Evolutionary conservation across 805 yeast genomes (phyloP).

Genomic region (Yarrowia alimentaria): DNA sequence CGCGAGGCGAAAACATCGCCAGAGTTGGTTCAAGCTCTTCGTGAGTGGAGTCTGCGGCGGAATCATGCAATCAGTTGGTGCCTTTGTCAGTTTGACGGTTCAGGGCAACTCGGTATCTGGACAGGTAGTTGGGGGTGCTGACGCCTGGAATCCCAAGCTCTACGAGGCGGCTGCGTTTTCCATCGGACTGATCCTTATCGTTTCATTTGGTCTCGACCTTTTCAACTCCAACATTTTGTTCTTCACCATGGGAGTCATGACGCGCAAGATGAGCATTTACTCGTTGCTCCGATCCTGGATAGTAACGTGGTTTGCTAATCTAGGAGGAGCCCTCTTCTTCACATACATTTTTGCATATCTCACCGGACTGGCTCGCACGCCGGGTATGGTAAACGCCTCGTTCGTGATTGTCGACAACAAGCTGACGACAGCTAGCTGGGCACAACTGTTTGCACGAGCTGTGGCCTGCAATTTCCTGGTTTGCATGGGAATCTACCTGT

Average conservation of each 20-base stretch:
- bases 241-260: slow-evolving; percentile 6
- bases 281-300: slow-evolving; percentile 1
- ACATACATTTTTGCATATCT: slow-evolving; percentile 12
- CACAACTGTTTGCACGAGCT: slow-evolving; percentile 5
- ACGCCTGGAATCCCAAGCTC: slow-evolving; percentile 9
- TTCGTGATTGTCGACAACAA: background rate
- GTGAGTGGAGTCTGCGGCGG: slow-evolving; percentile 18
- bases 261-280: background rate
- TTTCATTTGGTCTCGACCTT: slow-evolving; percentile 18
- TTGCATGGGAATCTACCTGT: slow-evolving; percentile 18
- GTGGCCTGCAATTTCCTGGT: slow-evolving; percentile 16
- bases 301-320: slow-evolving; percentile 9
- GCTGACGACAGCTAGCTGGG: background rate
- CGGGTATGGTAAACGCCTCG: slow-evolving; percentile 4
- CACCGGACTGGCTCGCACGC: slow-evolving; percentile 10
- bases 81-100: slow-evolving; percentile 2
- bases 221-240: slow-evolving; percentile 25
- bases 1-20: slow-evolving; percentile 7
- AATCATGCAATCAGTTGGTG: slow-evolving; percentile 21
- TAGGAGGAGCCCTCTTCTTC: slow-evolving; percentile 14
- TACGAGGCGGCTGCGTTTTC: background rate
- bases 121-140: background rate
- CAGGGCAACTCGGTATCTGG: slow-evolving; percentile 11
- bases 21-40: slow-evolving; percentile 10
- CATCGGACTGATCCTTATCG: slow-evolving; percentile 10